phyloP scores from a whole-genome alignment of 2,329 filamentous ascomycete genomes.

The Cytospora piceicola region DNA sequence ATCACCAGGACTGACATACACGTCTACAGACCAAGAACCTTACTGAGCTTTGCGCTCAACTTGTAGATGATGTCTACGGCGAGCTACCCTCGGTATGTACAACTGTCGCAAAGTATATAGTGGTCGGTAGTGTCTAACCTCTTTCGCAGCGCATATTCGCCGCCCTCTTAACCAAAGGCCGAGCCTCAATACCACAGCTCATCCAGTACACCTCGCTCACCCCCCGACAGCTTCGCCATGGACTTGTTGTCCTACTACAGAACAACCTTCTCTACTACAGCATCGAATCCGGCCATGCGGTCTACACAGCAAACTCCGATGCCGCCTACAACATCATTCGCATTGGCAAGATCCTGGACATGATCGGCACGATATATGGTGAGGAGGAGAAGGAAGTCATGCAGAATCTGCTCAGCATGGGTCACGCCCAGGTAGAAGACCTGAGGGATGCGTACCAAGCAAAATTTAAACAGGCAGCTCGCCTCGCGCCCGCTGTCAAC shows the following conservation, averaged over 20 bases:
- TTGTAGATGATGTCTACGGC: constrained; percentile 88
- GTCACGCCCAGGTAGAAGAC: constrained; percentile 74
- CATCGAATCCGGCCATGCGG: constrained; percentile 65
- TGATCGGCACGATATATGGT: constrained; percentile 75
- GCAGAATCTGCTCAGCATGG: constrained; percentile 74
- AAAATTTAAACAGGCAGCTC: constrained; percentile 38
- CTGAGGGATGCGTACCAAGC: constrained; percentile 65
- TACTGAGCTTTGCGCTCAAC: constrained; percentile 85
- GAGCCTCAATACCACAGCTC: constrained; percentile 72
- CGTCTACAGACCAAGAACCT: constrained; percentile 66
- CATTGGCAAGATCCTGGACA: constrained; percentile 77
- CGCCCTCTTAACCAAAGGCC: constrained; percentile 76
- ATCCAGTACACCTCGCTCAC: constrained; percentile 73
- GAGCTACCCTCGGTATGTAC: constrained; percentile 84
- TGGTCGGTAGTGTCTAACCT: constrained; percentile 26
- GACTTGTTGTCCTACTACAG: constrained; percentile 82
- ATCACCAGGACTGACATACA: constrained; percentile 3
- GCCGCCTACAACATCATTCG: constrained; percentile 83
- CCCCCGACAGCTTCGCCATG: constrained; percentile 77
- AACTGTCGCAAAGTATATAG: constrained; percentile 17
- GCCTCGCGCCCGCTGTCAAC: constrained; percentile 17
- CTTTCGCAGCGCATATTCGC: constrained; percentile 76
- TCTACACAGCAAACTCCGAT: constrained; percentile 82
- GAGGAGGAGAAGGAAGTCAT: constrained; percentile 74
- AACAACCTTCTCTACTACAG: constrained; percentile 83